Percentiles rank a stretch among this genome's conserved stretches.
Evolutionary conservation across 2,329 filamentous ascomycete species (phyloP).

Genomic region (Claviceps sorghi): DNA sequence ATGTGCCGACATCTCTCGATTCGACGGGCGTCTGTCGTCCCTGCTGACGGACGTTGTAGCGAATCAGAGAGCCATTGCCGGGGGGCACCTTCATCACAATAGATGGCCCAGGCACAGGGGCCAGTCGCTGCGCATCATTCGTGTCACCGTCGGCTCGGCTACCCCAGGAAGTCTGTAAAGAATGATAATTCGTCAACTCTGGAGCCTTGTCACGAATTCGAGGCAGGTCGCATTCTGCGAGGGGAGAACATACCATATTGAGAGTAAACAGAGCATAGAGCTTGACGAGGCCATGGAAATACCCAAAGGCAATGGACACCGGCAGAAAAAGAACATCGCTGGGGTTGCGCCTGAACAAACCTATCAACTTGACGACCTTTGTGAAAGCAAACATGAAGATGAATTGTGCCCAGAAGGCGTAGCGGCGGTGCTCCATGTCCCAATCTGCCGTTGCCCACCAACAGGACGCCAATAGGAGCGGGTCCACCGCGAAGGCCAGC

Average conservation of each 20-base stretch:
- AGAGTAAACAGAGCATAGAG: constrained; percentile 73
- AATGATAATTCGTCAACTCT: constrained; percentile 1
- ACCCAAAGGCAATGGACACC: constrained; percentile 80
- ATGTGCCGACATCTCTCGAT: constrained; percentile 10
- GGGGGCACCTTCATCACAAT: constrained; percentile 29
- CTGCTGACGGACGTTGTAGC: constrained; percentile 30
- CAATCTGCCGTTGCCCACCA: constrained; percentile 53
- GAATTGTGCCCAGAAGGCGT: constrained; percentile 46
- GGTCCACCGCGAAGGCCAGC: constrained; percentile 66
- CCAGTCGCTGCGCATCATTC: constrained; percentile 61
- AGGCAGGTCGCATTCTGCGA: not conserved
- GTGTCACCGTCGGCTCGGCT: constrained; percentile 83
- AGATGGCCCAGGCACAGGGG: constrained; percentile 27
- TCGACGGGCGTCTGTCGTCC: constrained; percentile 17
- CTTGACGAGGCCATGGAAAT: constrained; percentile 87
- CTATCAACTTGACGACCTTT: constrained; percentile 82
- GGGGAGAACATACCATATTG: constrained; percentile 53
- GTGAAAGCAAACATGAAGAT: constrained; percentile 68
- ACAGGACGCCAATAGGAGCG: constrained; percentile 53
- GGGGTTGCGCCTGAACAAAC: constrained; percentile 73
- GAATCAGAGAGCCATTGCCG: constrained; percentile 28
- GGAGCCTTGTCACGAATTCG: not conserved
- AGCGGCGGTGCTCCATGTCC: constrained; percentile 35
- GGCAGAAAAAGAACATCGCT: constrained; percentile 67
- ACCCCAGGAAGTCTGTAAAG: constrained; percentile 74